phyloP scores from a whole-genome alignment of 306 rosid genomes.

The Dicorynia guianensis region DNA sequence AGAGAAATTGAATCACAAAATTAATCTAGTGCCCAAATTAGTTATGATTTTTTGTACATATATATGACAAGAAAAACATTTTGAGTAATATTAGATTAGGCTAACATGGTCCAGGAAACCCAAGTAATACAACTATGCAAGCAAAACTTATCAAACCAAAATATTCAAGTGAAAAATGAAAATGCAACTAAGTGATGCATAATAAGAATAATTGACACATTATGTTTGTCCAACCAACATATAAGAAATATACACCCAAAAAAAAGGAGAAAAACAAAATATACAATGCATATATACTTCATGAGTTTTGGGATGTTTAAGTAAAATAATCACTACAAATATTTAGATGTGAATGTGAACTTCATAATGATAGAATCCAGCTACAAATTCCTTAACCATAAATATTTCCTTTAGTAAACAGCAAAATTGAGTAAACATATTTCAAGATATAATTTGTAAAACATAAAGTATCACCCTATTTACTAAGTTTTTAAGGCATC shows the following conservation, averaged over 20 bases:
- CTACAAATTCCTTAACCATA: not conserved
- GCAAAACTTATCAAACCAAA: not conserved
- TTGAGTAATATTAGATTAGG: not conserved
- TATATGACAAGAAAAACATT: constrained; percentile 1
- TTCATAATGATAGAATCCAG: not conserved
- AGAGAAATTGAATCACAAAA: constrained; percentile 31
- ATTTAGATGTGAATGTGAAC: not conserved
- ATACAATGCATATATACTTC: not conserved
- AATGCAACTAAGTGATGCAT: not conserved
- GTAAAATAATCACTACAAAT: not conserved
- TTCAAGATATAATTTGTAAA: not conserved
- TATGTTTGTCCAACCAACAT: not conserved
- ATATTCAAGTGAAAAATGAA: not conserved
- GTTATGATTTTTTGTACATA: constrained; percentile 2
- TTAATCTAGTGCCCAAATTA: not conserved
- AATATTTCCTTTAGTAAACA: not conserved
- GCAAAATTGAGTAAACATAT: not conserved
- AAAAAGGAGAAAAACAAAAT: not conserved
- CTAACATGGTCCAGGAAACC: not conserved
- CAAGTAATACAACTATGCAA: not conserved
- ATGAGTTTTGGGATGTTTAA: not conserved
- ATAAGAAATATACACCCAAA: not conserved
- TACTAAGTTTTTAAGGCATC: not conserved
- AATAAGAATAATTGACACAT: not conserved
- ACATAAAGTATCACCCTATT: not conserved